Conservation (phyloP, 202 grass and related monocot species). For the Elaeis oleifera region DNA sequence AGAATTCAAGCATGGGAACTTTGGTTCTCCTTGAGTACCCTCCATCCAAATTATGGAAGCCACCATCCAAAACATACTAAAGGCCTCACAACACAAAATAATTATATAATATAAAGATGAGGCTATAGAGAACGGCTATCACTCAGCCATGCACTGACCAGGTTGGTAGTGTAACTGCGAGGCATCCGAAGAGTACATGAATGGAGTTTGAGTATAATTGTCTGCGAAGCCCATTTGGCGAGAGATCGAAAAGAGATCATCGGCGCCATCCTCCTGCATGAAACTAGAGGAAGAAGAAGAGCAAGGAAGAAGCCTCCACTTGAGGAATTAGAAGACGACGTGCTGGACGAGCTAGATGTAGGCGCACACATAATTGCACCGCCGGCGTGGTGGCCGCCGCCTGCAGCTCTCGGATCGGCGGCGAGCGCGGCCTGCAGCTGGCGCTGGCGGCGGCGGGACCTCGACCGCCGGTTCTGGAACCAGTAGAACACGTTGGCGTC, state of each 20-base stretch:
- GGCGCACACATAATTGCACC: neutral
- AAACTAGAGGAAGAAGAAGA: slow-evolving; percentile 31
- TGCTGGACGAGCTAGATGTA: neutral
- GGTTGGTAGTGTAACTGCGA: slow-evolving; percentile 13
- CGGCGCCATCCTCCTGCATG: slow-evolving; percentile 29
- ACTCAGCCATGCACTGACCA: neutral
- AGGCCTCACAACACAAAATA: too few relatives aligned
- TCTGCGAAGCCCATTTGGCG: slow-evolving; percentile 56
- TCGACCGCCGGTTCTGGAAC: slow-evolving; percentile 85
- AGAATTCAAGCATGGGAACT: too few relatives aligned
- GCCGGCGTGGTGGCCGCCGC: neutral
- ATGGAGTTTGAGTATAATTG: slow-evolving; percentile 14
- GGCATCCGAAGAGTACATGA: slow-evolving; percentile 7
- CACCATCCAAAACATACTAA: too few relatives aligned
- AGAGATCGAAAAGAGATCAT: slow-evolving; percentile 84
- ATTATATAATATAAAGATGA: too few relatives aligned
- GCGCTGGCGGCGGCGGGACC: slow-evolving; percentile 77
- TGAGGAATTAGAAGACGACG: neutral
- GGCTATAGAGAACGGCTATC: neutral
- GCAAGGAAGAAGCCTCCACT: slow-evolving; percentile 15
- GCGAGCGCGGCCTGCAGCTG: slow-evolving; percentile 56
- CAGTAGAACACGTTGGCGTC: slow-evolving; percentile 96
- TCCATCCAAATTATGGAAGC: too few relatives aligned
- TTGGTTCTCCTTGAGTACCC: too few relatives aligned
- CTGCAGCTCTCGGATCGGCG: neutral